Base-by-base conservation (phyloP, 78 protist genomes). In the Creolimax fragrantissima region DNA sequence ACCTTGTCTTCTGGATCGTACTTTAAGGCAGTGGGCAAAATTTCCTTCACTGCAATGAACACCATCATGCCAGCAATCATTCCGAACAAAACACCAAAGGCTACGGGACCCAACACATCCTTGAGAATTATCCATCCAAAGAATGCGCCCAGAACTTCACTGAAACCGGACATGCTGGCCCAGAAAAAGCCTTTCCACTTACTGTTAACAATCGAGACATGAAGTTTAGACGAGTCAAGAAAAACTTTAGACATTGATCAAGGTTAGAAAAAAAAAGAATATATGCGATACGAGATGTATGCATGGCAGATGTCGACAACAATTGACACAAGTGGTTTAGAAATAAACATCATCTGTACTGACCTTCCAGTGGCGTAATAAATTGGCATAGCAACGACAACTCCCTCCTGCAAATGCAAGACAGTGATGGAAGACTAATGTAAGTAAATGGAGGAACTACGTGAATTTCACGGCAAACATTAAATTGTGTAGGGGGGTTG, bases 21-120 rank as follows among this genome's bases (percentile, higher is more conserved):
- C 41, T 85, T 43, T 41, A 32, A 35, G 41, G 95, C 95, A 3
- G 93, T 88, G 24, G 96, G 96, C 2, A 95, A n/a, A 35, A 95
- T 93, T 90, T 95, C 96, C 41, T 89, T 83, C 24, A 24, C 24
- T 1, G 24, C 1, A 84, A 95, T 86, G 92, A 41, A 95, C 43
- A 93, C 94, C 96, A 95, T 95, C 94, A 95, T 93, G 67, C 96
- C 96, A 32, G 94, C 92, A 37, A 95, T 92, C 5, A 93, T 11
- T 36, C 92, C 93, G 32, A 95, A 94, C 41, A 91, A 7, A 3
- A 85, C 37, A 1, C 94, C 96, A 58, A 89, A 95, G 6, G 44
- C 91, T 11, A n/a, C 3, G 81, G 45, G 47, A 3, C 17, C 45
- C 2, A 85, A 35, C 84, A 3, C 35, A 39, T 85, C 93, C 35